Evolutionary conservation across 108 stramenopile species (phyloP), one percentile per base, ranked within the genome.

Genomic region (Nitzschia palea): DNA sequence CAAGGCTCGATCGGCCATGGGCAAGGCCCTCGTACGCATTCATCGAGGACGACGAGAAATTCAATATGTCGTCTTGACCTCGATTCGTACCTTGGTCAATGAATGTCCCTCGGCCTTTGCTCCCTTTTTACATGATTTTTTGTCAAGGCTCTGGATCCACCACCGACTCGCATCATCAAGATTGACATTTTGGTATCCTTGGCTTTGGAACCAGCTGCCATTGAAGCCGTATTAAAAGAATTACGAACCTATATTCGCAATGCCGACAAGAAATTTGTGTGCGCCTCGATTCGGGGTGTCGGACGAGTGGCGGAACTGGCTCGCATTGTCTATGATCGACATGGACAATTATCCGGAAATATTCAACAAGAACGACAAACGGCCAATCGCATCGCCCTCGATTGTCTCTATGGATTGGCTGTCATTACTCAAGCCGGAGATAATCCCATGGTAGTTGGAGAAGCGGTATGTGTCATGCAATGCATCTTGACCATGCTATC

Each of bases 41-140:
- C 86, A 96, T 73, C 89, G 95, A 14, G 93, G 88, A 62, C 74
- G 82, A 35, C 82, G 98, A 40, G 99, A 99, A 79, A 95, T 98
- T 66, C 96, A 97, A 82, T 98, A 95, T 77, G 89, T 98, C 17
- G 96, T 98, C 18, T 79, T 99, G 55, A 86, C 85, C 1, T 87
- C 91, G 34, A 98, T 99, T 72, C 78, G 86, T 27, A 84, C 82
- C n/a, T 70, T 99, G 65, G 97, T 95, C 15, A 50, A 55, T 32
- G 90, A 97, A 59, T 88, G 88, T 62, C 97, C 99, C 15, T 88
- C 87, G 50, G 91, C 96, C 17, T 99, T 99, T 77, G 83, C 87
- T n/a, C 97, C 94, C 9, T 97, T 94, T 77, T 72, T 99, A 55
- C 60, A 78, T 45, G 96, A 98, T 55, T 99, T 70, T 98, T 97